These are phyloP conservation scores for Suhomyces prunicola DNA, from an alignment of 805 yeast genomes.

Conservation along the genomic window DNA sequence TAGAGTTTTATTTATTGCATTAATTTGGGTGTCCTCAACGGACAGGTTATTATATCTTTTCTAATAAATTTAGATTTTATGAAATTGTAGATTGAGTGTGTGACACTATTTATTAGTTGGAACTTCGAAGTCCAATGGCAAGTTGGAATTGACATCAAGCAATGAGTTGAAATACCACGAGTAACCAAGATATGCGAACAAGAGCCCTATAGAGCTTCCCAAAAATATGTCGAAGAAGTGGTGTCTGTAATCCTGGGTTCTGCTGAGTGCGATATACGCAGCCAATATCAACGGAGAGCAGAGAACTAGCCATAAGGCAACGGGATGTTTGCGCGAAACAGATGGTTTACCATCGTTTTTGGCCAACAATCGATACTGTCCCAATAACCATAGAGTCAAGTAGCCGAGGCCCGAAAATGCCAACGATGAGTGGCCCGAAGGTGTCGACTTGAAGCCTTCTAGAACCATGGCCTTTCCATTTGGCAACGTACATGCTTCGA, in stretches of 20 bases:
- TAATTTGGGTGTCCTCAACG: constrained; percentile 52
- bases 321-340: neutral
- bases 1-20: constrained; percentile 41
- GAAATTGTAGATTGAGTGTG: neutral
- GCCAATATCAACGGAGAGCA: constrained; percentile 20
- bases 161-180: constrained; percentile 25
- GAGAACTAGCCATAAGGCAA: constrained; percentile 9
- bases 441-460: constrained; percentile 57
- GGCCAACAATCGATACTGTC: constrained; percentile 30
- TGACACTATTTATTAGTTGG: neutral
- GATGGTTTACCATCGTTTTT: constrained; percentile 6
- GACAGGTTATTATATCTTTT: constrained; percentile 27
- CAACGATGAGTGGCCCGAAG: constrained; percentile 55
- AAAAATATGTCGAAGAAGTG: constrained; percentile 33
- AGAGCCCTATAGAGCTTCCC: constrained; percentile 32
- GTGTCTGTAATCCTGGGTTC: constrained; percentile 28
- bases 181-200: constrained; percentile 25
- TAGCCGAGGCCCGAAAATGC: constrained; percentile 51
- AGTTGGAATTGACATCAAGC: constrained; percentile 3
- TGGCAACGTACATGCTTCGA: constrained; percentile 24
- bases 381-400: constrained; percentile 46
- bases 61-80: constrained; percentile 1
- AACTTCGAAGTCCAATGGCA: constrained; percentile 6
- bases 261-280: constrained; percentile 22
- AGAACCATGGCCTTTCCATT: constrained; percentile 23